A percentile compares a stretch with the other conserved stretches of the same genome.
These are phyloP conservation scores for Colletotrichum phormii DNA, from an alignment of 2,329 filamentous ascomycete genomes.

Conservation along the genomic window DNA sequence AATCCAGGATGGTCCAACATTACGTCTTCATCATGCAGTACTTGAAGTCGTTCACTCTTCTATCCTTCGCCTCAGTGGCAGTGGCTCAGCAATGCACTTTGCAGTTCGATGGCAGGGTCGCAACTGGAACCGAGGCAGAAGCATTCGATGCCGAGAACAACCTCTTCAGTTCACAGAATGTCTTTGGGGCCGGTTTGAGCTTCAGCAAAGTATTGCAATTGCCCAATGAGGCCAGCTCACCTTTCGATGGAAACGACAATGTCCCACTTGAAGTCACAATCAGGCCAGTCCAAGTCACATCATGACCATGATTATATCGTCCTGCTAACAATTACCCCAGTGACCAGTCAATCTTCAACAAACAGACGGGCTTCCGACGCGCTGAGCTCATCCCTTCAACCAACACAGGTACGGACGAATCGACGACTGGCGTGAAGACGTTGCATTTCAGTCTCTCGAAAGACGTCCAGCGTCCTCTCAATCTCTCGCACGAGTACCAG, in stretches of 20 bases:
- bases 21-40: slow-evolving; percentile 22
- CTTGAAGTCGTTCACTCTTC: slow-evolving; percentile 17
- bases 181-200: slow-evolving; percentile 63
- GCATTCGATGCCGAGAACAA: slow-evolving; percentile 56
- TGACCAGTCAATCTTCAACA: slow-evolving; percentile 70
- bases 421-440: slow-evolving; percentile 67
- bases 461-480: slow-evolving; percentile 63
- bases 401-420: slow-evolving; percentile 62
- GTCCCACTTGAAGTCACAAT: slow-evolving; percentile 66
- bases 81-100: slow-evolving; percentile 44
- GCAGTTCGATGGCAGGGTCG: slow-evolving; percentile 60
- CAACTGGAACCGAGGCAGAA: slow-evolving; percentile 48
- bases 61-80: slow-evolving; percentile 17
- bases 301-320: too few species aligned
- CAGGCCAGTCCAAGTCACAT: slow-evolving; percentile 8
- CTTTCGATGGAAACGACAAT: slow-evolving; percentile 57
- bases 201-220: slow-evolving; percentile 64
- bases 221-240: slow-evolving; percentile 47
- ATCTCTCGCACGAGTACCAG: slow-evolving; percentile 71
- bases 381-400: slow-evolving; percentile 65
- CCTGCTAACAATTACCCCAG: slow-evolving; percentile 36
- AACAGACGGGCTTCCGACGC: slow-evolving; percentile 70
- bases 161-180: slow-evolving; percentile 62
- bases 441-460: slow-evolving; percentile 71
- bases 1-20: slow-evolving; percentile 24